Conservation (phyloP, 2,329 filamentous ascomycete genomes). For the Pestalotiopsis sp. region DNA sequence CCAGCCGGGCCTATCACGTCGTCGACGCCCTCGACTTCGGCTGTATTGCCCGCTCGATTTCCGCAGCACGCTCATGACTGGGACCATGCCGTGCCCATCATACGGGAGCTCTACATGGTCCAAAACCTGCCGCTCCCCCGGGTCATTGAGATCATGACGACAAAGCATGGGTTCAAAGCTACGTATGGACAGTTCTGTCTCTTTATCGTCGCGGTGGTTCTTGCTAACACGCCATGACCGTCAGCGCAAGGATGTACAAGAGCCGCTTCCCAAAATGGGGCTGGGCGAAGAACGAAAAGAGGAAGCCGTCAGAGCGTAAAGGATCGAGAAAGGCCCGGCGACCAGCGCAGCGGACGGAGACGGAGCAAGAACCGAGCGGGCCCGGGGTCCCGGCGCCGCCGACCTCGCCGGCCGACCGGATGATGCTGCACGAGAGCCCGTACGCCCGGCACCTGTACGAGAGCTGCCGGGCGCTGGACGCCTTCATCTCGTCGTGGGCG, state of each 20-base stretch:
- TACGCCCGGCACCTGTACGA: not conserved
- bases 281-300: not conserved
- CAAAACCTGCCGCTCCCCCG: not conserved
- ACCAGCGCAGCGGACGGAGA: not conserved
- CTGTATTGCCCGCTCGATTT: not conserved
- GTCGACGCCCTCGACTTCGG: not conserved
- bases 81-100: not conserved
- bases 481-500: not conserved
- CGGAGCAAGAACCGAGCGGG: not conserved
- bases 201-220: not conserved
- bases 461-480: not conserved
- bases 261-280: not conserved
- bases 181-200: not conserved
- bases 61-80: not conserved
- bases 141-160: not conserved
- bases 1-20: not conserved
- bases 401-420: not conserved
- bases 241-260: not conserved
- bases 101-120: not conserved
- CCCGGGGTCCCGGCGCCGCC: not conserved
- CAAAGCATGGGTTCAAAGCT: not conserved
- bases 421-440: not conserved
- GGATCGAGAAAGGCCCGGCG: not conserved
- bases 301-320: not conserved
- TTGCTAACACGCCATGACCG: not conserved